A percentile compares a stretch with the other conserved stretches of the same genome.
These are phyloP conservation scores for Vigna angularis DNA, from an alignment of 306 rosid species.

Conservation along the genomic window DNA sequence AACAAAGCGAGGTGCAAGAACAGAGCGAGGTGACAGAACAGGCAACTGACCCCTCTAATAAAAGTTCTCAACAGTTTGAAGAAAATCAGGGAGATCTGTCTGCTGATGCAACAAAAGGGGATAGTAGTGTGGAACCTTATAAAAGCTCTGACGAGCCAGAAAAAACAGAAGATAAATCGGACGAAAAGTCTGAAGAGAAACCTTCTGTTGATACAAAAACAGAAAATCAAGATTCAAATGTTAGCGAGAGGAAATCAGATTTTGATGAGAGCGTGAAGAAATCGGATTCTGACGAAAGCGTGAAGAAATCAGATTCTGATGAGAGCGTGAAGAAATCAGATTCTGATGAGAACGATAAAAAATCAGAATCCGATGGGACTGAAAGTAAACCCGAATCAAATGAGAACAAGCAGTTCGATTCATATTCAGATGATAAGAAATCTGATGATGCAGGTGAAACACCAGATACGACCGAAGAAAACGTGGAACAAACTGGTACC, in stretches of 20 bases:
- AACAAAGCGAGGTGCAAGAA: conserved; percentile 52
- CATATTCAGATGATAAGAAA: conserved; percentile 50
- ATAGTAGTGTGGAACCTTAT: conserved; percentile 46
- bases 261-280: conserved; percentile 41
- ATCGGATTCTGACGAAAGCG: conserved; percentile 49
- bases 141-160: conserved; percentile 39
- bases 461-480: conserved; percentile 56
- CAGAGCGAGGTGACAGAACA: conserved; percentile 53
- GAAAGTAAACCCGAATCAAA: conserved; percentile 39
- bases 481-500: conserved; percentile 58
- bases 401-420: conserved; percentile 40
- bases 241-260: conserved; percentile 38
- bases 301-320: conserved; percentile 41
- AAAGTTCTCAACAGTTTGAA: conserved; percentile 67
- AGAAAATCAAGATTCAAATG: conserved; percentile 52
- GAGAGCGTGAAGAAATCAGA: conserved; percentile 46
- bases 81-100: conserved; percentile 78
- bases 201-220: conserved; percentile 49
- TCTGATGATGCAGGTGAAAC: conserved; percentile 48
- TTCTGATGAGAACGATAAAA: conserved; percentile 45
- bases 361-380: conserved; percentile 44
- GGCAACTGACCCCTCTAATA: conserved; percentile 49
- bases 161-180: conserved; percentile 44
- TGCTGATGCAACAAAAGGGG: conserved; percentile 75
- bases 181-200: conserved; percentile 53